Percentiles rank a stretch among this genome's conserved stretches.
Evolutionary conservation across 2,329 filamentous ascomycete species (phyloP).

Genomic region (Westerdykella sp.): DNA sequence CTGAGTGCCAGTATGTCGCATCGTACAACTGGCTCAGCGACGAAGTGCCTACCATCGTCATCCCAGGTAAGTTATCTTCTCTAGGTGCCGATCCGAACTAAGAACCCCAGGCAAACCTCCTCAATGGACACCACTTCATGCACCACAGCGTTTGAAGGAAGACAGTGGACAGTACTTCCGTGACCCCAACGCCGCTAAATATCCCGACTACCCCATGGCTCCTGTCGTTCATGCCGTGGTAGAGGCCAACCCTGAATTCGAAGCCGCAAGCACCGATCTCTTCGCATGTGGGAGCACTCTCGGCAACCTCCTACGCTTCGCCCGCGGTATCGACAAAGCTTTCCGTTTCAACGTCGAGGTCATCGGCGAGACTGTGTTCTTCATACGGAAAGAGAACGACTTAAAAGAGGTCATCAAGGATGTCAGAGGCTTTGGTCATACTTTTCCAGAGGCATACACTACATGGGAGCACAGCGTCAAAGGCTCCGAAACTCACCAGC

Average conservation of each 20-base stretch:
- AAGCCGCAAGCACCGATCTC: constrained; percentile 44
- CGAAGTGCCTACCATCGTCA: constrained; percentile 36
- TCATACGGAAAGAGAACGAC: constrained; percentile 56
- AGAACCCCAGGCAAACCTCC: constrained; percentile 44
- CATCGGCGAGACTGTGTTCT: constrained; percentile 54
- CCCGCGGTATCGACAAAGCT: constrained; percentile 38
- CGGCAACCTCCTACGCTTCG: constrained; percentile 56
- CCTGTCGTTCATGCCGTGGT: constrained; percentile 45
- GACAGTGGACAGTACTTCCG: constrained; percentile 50
- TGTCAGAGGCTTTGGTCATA: constrained; percentile 59
- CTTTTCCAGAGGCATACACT: constrained; percentile 62
- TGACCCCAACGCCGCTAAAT: constrained; percentile 50
- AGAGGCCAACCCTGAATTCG: constrained; percentile 33
- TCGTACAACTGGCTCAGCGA: constrained; percentile 50
- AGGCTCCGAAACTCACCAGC: constrained; percentile 56
- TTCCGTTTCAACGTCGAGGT: constrained; percentile 57
- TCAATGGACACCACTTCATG: constrained; percentile 43
- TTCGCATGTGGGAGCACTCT: constrained; percentile 57
- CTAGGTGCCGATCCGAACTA: too few species aligned
- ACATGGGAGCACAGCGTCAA: constrained; percentile 53
- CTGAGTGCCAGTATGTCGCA: constrained; percentile 39
- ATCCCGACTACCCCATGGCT: constrained; percentile 47
- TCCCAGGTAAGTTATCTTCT: constrained; percentile 41
- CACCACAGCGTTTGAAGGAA: constrained; percentile 31
- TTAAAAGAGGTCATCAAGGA: constrained; percentile 51